Evolutionary conservation across 2,329 filamentous ascomycete genomes (phyloP), one percentile per base, ranked within the genome.

Genomic region (Stylonectria norvegica): DNA sequence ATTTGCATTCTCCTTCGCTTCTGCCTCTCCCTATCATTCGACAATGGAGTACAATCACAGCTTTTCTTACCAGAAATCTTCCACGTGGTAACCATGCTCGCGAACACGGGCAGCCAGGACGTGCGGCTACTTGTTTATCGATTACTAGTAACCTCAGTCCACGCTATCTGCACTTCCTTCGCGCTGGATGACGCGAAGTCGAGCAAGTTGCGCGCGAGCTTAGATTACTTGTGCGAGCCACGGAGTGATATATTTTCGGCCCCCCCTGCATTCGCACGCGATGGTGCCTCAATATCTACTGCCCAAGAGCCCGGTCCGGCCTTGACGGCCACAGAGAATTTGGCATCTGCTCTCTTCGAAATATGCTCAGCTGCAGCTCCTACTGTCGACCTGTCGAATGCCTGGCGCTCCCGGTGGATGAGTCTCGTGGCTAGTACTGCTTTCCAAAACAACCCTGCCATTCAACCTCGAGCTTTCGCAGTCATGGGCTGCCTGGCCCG

Each of bases 351-450:
- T 2, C 62, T 86, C 14, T 80, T 83, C 36, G 81, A 86, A 43
- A 71, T 83, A 11, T 85, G 78, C 47, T 69, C 73, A 2, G 67
- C 82, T 12, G 81, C 81, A 3, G 81, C 82, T 10, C 78, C 81
- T 9, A 80, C 80, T 1, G 64, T 79, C 7, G 80, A 85, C 50
- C 69, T 82, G 53, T 76, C 80, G 16, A 86, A 86, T 53, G 74
- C 78, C 12, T 86, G 82, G 82, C 75, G 82, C 18, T 81, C 82
- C 15, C 74, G 82, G 15, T 86, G 82, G 82, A 85, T 86, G 82
- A 84, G 81, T 52, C 66, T 86, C 16, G 81, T 86, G 27, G 81
- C 82, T 12, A 86, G 82, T 56, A 86, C 81, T 8, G 82, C 82
- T 0, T 86, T 86, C 57, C 82, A 86, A 56, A 85, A 81, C 56